These are phyloP conservation scores for Trapa incisa DNA, from an alignment of 345 rosid genomes.

Conservation along the genomic window DNA sequence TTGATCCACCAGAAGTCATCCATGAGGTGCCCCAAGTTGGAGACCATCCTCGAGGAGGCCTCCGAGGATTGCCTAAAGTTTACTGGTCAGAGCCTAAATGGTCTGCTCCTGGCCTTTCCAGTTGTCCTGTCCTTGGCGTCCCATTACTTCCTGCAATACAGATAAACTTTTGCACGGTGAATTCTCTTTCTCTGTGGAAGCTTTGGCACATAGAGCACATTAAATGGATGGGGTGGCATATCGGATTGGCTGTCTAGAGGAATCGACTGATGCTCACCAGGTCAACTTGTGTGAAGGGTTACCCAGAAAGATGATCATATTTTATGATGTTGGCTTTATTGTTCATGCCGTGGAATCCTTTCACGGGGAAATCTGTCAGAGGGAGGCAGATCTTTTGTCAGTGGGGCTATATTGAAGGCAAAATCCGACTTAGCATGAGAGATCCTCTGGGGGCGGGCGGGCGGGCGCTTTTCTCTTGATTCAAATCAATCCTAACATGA, in stretches of 20 bases:
- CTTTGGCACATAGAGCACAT: too few relatives aligned
- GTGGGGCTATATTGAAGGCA: not conserved
- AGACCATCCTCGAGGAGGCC: constrained; percentile 7
- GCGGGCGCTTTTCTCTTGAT: too few relatives aligned
- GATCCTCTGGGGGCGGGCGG: not conserved
- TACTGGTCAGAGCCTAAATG: not conserved
- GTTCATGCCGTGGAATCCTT: not conserved
- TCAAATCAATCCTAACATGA: not conserved
- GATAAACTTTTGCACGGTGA: not conserved
- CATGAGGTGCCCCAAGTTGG: constrained; percentile 1
- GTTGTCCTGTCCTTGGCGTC: not conserved
- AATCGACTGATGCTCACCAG: too few relatives aligned
- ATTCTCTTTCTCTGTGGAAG: too few relatives aligned
- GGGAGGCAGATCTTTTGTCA: not conserved
- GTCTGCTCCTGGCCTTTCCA: not conserved
- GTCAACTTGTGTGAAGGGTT: too few relatives aligned
- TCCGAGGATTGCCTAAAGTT: not conserved
- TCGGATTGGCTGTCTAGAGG: too few relatives aligned
- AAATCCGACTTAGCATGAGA: not conserved
- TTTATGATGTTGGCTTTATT: not conserved
- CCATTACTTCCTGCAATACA: not conserved
- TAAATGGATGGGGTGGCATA: too few relatives aligned
- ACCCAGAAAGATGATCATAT: not conserved
- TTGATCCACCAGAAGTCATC: not conserved
- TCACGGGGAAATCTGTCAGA: not conserved